Evolutionary conservation across 1,139 yeast species (phyloP).

Genomic region (Suhomyces chickasaworum): DNA sequence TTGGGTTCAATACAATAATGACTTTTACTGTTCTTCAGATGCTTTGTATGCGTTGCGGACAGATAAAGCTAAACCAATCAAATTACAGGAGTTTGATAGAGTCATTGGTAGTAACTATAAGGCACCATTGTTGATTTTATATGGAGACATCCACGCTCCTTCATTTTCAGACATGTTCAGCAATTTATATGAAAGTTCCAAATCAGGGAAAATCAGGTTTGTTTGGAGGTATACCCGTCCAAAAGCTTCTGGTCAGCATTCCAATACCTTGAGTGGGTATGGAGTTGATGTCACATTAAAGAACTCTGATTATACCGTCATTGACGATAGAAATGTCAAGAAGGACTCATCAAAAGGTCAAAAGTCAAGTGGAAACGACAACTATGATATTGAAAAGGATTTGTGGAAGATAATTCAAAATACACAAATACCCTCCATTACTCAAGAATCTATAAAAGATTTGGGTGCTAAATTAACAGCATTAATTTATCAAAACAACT

Average conservation of each 20-base stretch:
- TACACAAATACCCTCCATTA: constrained; percentile 7
- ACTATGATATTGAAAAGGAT: constrained; percentile 13
- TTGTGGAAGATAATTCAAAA: constrained; percentile 16
- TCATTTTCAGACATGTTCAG: constrained; percentile 59
- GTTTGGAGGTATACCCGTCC: constrained; percentile 69
- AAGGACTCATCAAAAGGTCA: constrained; percentile 1
- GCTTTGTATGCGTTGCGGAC: constrained; percentile 72
- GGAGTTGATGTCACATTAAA: constrained; percentile 66
- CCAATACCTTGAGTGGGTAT: constrained; percentile 58
- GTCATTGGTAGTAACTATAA: constrained; percentile 49
- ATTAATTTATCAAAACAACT: constrained; percentile 36
- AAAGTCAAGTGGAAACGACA: not conserved
- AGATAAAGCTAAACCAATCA: constrained; percentile 24
- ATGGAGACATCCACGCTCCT: constrained; percentile 53
- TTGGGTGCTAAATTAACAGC: constrained; percentile 53
- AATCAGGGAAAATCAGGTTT: constrained; percentile 66
- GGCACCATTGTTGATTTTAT: constrained; percentile 47
- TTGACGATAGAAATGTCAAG: constrained; percentile 55
- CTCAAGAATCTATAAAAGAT: constrained; percentile 31
- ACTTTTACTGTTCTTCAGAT: constrained; percentile 62
- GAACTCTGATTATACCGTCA: constrained; percentile 62
- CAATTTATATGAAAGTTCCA: constrained; percentile 61
- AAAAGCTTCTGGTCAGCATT: constrained; percentile 12
- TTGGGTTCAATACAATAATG: constrained; percentile 57
- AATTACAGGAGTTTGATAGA: constrained; percentile 55